Base-by-base conservation (phyloP, 306 rosid genomes). In the Trichosanthes truncata region DNA sequence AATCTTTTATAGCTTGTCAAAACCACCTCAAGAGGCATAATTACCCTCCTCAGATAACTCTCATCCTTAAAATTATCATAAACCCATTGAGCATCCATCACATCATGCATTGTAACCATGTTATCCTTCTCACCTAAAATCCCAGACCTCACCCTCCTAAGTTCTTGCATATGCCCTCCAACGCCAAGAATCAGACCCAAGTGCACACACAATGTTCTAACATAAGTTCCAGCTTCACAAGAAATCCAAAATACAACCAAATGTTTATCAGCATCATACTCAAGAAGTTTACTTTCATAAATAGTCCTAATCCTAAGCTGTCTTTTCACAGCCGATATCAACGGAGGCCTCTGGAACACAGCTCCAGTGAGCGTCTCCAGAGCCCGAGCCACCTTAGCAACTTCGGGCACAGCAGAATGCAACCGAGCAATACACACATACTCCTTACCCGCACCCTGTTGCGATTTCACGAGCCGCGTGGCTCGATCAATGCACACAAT, bases 41-140 rank as follows among this genome's bases (percentile, higher is more conserved):
- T 85, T 68, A 85, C 93, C 84, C 97, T 87, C 82, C 97, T 88
- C 85, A 93, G 62, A 79, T 93, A 93, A 81, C 23, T 86, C 89
- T 90, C 96, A 82, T 90, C 94, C 63, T 91, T 82, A 9, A 72
- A 80, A 74, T 89, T 91, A 83, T 93, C 96, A 81, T 88, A 82
- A 55, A 81, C 86, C 94, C 94, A 91, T 78, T 91, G 94, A 26
- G 93, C 97, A 90, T 93, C 97, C 87, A 93, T 81, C 1, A 93
- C 97, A 87, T 93, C 97, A 36, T 91, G 97, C 97, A 93, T 91
- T 7, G 90, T 80, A 4, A 93, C 96, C 97, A 93, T 91, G 61
- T 93, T 93, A 84, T 93, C 94, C 65, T 88, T 93, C 89, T 93
- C 96, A 1, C 97, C 97, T 88, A 88, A 52, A 59, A 90, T 93